These are phyloP conservation scores for Oemleria cerasiformis DNA, from an alignment of 306 rosid genomes.

Conservation along the genomic window DNA sequence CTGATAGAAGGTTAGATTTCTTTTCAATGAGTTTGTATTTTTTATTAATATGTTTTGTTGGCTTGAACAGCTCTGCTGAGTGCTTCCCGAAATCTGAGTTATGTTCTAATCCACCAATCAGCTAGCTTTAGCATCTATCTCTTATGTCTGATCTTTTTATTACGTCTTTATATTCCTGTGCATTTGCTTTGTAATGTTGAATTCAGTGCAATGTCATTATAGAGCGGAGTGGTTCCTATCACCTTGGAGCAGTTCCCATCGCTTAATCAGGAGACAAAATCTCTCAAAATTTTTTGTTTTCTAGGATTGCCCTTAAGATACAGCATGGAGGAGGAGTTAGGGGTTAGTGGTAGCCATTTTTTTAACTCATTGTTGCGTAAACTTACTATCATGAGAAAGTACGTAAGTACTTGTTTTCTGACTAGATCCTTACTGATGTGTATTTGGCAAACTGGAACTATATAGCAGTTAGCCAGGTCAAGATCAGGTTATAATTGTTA, in stretches of 20 bases:
- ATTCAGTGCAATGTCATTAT: not conserved
- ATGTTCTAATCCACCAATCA: not conserved
- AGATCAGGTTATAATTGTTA: not conserved
- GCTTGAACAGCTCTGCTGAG: not conserved
- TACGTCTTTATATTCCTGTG: not conserved
- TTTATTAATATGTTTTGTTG: not conserved
- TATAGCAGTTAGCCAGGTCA: not conserved
- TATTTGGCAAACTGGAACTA: not conserved
- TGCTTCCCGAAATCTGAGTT: not conserved
- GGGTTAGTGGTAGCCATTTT: not conserved
- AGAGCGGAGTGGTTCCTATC: not conserved
- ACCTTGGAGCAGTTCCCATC: not conserved
- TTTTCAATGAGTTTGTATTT: not conserved
- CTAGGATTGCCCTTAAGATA: not conserved
- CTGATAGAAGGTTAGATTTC: not conserved
- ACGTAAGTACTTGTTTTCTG: slow-evolving; percentile 9
- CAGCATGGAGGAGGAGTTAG: not conserved
- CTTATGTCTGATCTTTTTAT: not conserved
- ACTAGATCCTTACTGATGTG: not conserved
- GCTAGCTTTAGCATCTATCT: not conserved
- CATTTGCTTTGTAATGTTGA: not conserved
- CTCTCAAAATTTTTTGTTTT: not conserved
- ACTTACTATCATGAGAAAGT: not conserved
- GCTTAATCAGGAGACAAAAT: not conserved
- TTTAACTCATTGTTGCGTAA: not conserved